phyloP scores from a whole-genome alignment of 2,329 filamentous ascomycete genomes.

The Pseudomassariella vexata region DNA sequence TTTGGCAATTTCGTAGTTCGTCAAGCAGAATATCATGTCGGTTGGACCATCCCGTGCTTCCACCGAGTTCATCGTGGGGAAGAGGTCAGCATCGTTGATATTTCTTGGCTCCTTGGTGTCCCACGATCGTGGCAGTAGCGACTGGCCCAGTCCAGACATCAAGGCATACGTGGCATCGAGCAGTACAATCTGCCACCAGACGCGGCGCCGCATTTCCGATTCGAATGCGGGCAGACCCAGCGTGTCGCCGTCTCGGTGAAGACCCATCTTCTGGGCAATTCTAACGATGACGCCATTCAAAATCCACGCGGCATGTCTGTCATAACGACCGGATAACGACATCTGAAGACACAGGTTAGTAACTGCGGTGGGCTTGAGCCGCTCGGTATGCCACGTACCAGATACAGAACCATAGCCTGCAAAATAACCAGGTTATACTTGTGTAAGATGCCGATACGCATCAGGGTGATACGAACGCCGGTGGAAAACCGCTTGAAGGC shows the following conservation, averaged over 20 bases:
- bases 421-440: slow-evolving; percentile 52
- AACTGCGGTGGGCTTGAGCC: not conserved
- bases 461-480: slow-evolving; percentile 44
- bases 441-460: slow-evolving; percentile 50
- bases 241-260: slow-evolving; percentile 55
- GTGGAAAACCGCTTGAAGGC: slow-evolving; percentile 46
- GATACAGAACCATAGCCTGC: slow-evolving; percentile 53
- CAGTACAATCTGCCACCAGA: slow-evolving; percentile 62
- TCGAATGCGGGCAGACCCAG: slow-evolving; percentile 56
- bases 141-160: slow-evolving; percentile 50
- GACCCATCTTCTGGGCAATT: slow-evolving; percentile 62
- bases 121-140: slow-evolving; percentile 45
- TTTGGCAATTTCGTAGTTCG: slow-evolving; percentile 43
- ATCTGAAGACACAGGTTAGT: slow-evolving; percentile 27
- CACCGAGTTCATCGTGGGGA: slow-evolving; percentile 44
- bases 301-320: slow-evolving; percentile 55
- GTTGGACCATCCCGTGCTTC: slow-evolving; percentile 50
- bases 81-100: slow-evolving; percentile 53
- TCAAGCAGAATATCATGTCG: slow-evolving; percentile 53
- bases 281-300: slow-evolving; percentile 55
- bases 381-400: slow-evolving; percentile 31
- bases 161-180: slow-evolving; percentile 52
- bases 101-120: slow-evolving; percentile 52
- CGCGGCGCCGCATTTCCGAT: slow-evolving; percentile 59
- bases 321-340: slow-evolving; percentile 51